phyloP scores from a whole-genome alignment of 352 stramenopile species.

The Globisporangium nagaii region DNA sequence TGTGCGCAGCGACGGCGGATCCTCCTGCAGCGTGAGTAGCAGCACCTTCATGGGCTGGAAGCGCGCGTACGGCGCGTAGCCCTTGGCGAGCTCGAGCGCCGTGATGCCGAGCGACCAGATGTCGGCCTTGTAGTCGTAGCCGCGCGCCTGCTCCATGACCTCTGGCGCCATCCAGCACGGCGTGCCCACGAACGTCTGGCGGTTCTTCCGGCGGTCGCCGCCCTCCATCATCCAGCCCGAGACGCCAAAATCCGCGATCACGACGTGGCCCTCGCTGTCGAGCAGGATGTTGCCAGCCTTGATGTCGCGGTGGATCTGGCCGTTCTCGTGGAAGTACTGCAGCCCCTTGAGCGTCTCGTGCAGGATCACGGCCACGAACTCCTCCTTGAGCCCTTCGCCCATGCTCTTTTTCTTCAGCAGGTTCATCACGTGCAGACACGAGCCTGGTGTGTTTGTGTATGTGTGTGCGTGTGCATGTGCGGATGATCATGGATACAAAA shows the following conservation, averaged over 20 bases:
- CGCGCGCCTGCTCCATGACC: conserved; percentile 89
- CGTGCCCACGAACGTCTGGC: conserved; percentile 98
- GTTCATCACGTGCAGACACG: conserved; percentile 97
- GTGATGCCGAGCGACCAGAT: conserved; percentile 99
- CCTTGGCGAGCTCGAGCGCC: conserved; percentile 97
- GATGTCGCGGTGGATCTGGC: conserved; percentile 98
- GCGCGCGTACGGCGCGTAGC: conserved; percentile 97
- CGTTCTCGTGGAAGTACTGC: conserved; percentile 99
- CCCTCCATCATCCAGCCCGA: conserved; percentile 97
- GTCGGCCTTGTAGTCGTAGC: conserved; percentile 96
- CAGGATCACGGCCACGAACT: conserved; percentile 97
- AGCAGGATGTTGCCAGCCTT: conserved; percentile 98
- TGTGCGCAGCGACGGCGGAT: conserved; percentile 89
- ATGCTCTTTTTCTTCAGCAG: conserved; percentile 87
- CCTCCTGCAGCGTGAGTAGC: conserved; percentile 95
- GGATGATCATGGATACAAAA: too few species aligned
- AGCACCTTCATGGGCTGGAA: conserved; percentile 99
- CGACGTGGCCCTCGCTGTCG: conserved; percentile 91
- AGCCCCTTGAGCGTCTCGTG: conserved; percentile 96
- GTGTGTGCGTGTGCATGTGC: too few species aligned
- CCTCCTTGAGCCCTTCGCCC: conserved; percentile 89
- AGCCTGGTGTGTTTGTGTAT: conserved; percentile 63
- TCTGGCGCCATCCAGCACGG: conserved; percentile 96
- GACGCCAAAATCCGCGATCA: conserved; percentile 99
- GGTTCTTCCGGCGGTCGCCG: conserved; percentile 90